A percentile compares a stretch with the other conserved stretches of the same genome.
Evolutionary conservation across 306 rosid genomes (phyloP).

Genomic region (Ziziphus jujuba): DNA sequence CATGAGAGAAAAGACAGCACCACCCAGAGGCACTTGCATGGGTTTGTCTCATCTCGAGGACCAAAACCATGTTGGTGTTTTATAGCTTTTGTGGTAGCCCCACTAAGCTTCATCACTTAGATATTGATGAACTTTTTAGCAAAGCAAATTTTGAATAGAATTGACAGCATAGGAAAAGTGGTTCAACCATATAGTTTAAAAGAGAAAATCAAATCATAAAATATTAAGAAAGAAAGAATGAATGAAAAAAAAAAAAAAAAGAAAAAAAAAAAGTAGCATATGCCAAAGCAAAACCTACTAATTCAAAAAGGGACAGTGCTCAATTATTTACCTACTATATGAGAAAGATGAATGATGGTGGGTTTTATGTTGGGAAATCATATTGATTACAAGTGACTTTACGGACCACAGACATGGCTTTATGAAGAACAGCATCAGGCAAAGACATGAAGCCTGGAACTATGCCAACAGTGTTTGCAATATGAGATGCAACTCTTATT

Average conservation of each 20-base stretch:
- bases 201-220: no score
- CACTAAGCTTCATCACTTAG: not conserved
- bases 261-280: not conserved
- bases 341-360: conserved; percentile 6
- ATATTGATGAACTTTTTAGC: conserved; percentile 23
- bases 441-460: not conserved
- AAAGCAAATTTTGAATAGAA: conserved; percentile 22
- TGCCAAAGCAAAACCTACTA: conserved; percentile 1
- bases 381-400: no score
- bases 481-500: no score
- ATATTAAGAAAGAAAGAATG: no score
- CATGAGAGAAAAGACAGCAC: conserved; percentile 6
- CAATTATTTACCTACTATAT: conserved; percentile 8
- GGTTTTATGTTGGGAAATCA: conserved; percentile 1
- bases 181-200: conserved; percentile 6
- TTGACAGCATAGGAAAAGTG: conserved; percentile 14
- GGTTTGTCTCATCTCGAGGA: conserved; percentile 17
- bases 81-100: conserved; percentile 17
- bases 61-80: not conserved
- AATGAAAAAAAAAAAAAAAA: not conserved
- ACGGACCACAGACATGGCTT: conserved; percentile 11
- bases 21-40: conserved; percentile 8
- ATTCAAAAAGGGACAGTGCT: conserved; percentile 17
- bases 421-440: not conserved
- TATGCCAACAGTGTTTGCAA: no score